phyloP scores from a whole-genome alignment of 805 yeast species.

The Candida boidinii region DNA sequence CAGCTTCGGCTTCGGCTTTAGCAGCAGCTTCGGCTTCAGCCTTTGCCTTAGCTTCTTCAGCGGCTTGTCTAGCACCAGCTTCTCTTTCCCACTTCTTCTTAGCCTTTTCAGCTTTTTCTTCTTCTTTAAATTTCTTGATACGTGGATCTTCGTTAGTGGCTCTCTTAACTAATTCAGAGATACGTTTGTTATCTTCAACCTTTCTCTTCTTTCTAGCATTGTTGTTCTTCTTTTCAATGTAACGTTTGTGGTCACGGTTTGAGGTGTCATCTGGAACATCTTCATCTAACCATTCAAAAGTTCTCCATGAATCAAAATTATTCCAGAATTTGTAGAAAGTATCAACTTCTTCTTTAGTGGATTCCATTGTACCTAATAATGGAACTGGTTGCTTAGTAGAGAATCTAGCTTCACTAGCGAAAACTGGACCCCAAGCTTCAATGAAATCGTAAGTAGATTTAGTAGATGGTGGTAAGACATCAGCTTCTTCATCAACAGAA shows the following conservation, averaged over 20 bases:
- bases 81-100: constrained; percentile 95
- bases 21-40: constrained; percentile 84
- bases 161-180: constrained; percentile 78
- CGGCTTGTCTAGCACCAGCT: constrained; percentile 95
- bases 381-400: constrained; percentile 91
- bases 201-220: constrained; percentile 95
- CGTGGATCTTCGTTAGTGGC: constrained; percentile 92
- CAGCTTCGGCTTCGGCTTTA: constrained; percentile 68
- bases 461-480: constrained; percentile 69
- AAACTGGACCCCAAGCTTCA: constrained; percentile 89
- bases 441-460: constrained; percentile 71
- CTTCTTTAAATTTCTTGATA: constrained; percentile 86
- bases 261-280: constrained; percentile 99
- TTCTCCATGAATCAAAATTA: constrained; percentile 95
- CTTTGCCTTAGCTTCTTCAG: constrained; percentile 80
- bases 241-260: constrained; percentile 98
- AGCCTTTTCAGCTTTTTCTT: constrained; percentile 91
- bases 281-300: constrained; percentile 96
- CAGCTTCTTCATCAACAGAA: constrained; percentile 87
- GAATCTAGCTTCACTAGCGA: constrained; percentile 85
- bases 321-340: constrained; percentile 87
- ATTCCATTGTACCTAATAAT: constrained; percentile 54
- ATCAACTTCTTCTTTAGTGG: constrained; percentile 77
- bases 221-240: constrained; percentile 94
- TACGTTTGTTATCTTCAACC: constrained; percentile 92